Evolutionary conservation across 306 rosid genomes (phyloP).

Genomic region (Sicyos baderoa): DNA sequence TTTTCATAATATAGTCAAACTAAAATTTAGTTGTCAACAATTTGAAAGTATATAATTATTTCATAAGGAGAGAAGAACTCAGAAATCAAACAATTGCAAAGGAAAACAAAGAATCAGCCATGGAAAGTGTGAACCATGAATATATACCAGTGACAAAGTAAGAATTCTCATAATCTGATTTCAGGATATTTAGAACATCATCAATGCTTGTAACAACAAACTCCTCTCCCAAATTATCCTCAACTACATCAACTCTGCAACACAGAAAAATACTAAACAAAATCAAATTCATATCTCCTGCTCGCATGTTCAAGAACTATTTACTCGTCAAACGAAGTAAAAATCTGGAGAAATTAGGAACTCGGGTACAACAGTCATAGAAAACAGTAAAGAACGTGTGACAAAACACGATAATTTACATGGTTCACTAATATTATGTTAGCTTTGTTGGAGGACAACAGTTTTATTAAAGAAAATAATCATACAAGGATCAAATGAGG

Average conservation of each 20-base stretch:
- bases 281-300: background rate
- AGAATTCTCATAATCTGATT: constrained; percentile 46
- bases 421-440: too few species aligned
- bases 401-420: too few species aligned
- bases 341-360: background rate
- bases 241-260: constrained; percentile 24
- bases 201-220: constrained; percentile 40
- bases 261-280: background rate
- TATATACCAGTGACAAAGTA: constrained; percentile 76
- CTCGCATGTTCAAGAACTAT: background rate
- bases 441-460: too few species aligned
- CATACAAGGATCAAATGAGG: too few species aligned
- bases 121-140: background rate
- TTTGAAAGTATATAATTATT: background rate
- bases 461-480: too few species aligned
- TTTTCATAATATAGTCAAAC: too few species aligned
- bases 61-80: background rate
- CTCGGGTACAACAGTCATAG: too few species aligned
- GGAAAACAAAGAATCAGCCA: background rate
- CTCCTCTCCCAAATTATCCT: constrained; percentile 30
- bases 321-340: background rate
- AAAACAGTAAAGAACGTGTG: too few species aligned
- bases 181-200: constrained; percentile 53
- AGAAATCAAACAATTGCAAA: background rate
- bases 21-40: too few species aligned